These are phyloP conservation scores for Mucor velutinosus DNA, from an alignment of 371 early-diverging fungal genomes.

Conservation along the genomic window DNA sequence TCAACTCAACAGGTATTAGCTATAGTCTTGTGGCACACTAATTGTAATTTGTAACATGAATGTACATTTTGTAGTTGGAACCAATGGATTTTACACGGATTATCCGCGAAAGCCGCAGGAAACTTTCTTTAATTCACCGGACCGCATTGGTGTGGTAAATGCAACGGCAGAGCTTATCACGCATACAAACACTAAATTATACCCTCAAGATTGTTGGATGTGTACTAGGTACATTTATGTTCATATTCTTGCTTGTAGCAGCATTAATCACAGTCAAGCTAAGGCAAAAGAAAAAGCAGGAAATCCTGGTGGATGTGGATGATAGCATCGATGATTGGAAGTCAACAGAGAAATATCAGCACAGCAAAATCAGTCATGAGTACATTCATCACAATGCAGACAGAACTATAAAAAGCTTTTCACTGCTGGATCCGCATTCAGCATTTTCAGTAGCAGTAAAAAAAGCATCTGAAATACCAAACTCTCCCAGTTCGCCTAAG, in stretches of 20 bases:
- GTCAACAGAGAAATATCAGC: background rate
- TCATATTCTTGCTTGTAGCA: background rate
- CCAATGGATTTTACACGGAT: constrained; percentile 1
- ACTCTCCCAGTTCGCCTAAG: background rate
- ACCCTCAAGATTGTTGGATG: background rate
- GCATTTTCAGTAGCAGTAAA: constrained; percentile 11
- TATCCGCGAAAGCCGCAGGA: background rate
- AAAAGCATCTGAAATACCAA: constrained; percentile 14
- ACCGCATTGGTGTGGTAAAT: constrained; percentile 1
- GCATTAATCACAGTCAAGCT: background rate
- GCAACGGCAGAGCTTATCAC: background rate
- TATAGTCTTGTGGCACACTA: background rate
- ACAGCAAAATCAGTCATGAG: background rate
- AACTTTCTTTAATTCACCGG: background rate
- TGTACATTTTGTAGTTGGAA: background rate
- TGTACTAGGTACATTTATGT: background rate
- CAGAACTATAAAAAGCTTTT: background rate
- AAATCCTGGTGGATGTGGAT: background rate
- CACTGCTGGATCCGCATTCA: constrained; percentile 5
- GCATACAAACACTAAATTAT: background rate
- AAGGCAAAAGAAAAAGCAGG: background rate
- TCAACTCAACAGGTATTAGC: background rate
- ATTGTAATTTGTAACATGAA: background rate
- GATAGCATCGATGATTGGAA: background rate
- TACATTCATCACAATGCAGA: background rate